Base-by-base conservation (phyloP, 805 yeast genomes). In the Candida bentonensis region DNA sequence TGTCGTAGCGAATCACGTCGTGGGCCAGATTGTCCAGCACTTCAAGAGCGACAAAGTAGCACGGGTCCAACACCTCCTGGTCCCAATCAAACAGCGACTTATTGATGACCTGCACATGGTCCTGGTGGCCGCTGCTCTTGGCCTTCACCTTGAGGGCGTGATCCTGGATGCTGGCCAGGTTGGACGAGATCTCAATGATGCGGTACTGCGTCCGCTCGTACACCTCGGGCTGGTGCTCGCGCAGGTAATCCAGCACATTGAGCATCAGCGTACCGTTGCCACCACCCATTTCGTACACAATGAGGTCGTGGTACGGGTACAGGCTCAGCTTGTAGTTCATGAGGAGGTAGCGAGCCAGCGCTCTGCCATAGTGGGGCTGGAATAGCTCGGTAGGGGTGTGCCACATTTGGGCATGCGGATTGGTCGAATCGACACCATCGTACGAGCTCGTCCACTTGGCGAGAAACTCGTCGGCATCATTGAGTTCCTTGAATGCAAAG, bases 301-400 rank as follows among this genome's bases (percentile, higher is more conserved):
- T 70, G 41, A 89, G 64, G 55, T 83, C 87, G 36, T 72, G 68
- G 54, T 79, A 78, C 0, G 88, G 89, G 52, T 76, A 81, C 36
- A 72, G 64, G 49, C 79, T 78, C 51, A 78, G 63, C 59, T 78
- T 77, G 57, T 80, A 82, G 57, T 82, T 79, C 5, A 77, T 79
- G 44, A 85, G 62, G 17, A 88, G 63, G 61, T 85, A 82, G 44
- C 88, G 66, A 0, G 96, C 96, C 46, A 89, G 64, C 0, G 94
- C 86, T 58, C 82, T 83, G 13, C 95, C 95, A 54, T 86, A 85
- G 53, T 68, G 78, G 0, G 95, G 95, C 49, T 78, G 60, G 62
- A 85, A 85, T 40, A 85, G 65, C 59, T 86, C 95, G 0, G 92
- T 81, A 1, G 95, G 95, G 0, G 94, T 85, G 57, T 85, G 94